Evolutionary conservation across 805 yeast genomes (phyloP).

Genomic region (Phaffomyces thermotolerans): DNA sequence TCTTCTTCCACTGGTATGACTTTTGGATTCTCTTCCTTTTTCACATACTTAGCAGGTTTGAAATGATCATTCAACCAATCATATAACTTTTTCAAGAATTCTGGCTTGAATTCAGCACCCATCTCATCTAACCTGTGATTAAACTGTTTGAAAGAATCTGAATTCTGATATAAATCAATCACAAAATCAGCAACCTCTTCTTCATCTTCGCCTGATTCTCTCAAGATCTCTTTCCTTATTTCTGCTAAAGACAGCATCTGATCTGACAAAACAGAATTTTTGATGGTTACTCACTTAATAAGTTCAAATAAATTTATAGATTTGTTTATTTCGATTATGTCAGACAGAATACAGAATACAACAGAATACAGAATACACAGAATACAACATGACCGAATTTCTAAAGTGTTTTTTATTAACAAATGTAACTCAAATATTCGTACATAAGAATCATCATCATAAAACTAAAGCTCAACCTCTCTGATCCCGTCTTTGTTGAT

Average conservation of each 20-base stretch:
- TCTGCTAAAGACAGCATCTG: constrained; percentile 3
- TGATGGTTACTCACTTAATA: too few species aligned
- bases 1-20: constrained; percentile 13
- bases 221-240: constrained; percentile 14
- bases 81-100: constrained; percentile 16
- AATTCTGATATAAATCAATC: constrained; percentile 29
- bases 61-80: constrained; percentile 1
- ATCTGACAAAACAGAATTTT: too few species aligned
- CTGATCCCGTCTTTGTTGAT: constrained; percentile 58
- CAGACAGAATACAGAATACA: too few species aligned
- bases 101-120: constrained; percentile 36
- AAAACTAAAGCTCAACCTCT: constrained; percentile 24
- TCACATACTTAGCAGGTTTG: background rate
- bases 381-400: too few species aligned
- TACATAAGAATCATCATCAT: background rate
- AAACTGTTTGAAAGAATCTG: constrained; percentile 29
- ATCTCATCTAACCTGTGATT: constrained; percentile 30
- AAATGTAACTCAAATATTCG: background rate
- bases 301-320: too few species aligned
- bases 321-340: too few species aligned
- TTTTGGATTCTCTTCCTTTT: constrained; percentile 5
- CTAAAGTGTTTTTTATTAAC: too few species aligned
- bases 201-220: constrained; percentile 32
- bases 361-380: too few species aligned
- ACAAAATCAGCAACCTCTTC: constrained; percentile 40